These are phyloP conservation scores for Agrocybe praecox DNA, from an alignment of 768 basidiomycete genomes.

Conservation along the genomic window DNA sequence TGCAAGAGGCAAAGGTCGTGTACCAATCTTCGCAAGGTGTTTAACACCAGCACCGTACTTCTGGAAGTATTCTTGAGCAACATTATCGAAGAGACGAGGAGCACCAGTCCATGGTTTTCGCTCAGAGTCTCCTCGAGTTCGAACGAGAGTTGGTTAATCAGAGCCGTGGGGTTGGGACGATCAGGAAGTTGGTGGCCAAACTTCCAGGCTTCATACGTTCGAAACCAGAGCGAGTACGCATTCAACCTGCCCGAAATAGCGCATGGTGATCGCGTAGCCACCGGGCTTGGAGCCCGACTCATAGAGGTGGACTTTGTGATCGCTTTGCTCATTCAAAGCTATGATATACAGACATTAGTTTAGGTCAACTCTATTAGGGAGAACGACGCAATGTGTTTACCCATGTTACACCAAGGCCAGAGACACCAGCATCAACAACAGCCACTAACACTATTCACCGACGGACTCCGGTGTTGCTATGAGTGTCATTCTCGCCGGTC, in stretches of 20 bases:
- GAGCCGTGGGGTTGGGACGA: constrained; percentile 46
- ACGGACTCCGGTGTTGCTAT: neutral
- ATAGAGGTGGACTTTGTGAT: constrained; percentile 75
- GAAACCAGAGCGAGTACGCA: constrained; percentile 86
- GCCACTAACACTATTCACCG: constrained; percentile 70
- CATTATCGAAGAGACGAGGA: constrained; percentile 77
- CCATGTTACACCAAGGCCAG: constrained; percentile 80
- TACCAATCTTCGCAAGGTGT: constrained; percentile 79
- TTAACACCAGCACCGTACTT: constrained; percentile 70
- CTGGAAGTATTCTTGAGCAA: constrained; percentile 73
- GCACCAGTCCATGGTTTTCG: constrained; percentile 66
- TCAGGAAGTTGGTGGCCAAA: constrained; percentile 66
- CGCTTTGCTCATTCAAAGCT: constrained; percentile 73
- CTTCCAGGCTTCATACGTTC: constrained; percentile 84
- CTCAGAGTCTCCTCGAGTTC: constrained; percentile 59
- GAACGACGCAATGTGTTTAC: constrained; percentile 32
- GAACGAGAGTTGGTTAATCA: constrained; percentile 43
- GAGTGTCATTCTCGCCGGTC: neutral
- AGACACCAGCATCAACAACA: constrained; percentile 77
- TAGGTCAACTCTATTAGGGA: neutral
- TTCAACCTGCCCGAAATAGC: constrained; percentile 63
- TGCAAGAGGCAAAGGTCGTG: constrained; percentile 10
- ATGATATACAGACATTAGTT: neutral
- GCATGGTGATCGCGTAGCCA: constrained; percentile 78
- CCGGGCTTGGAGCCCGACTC: constrained; percentile 70